Percentiles rank a stretch among this genome's conserved stretches.
Conservation (phyloP, 495 filamentous ascomycete species). For the Xylaria telfairii region DNA sequence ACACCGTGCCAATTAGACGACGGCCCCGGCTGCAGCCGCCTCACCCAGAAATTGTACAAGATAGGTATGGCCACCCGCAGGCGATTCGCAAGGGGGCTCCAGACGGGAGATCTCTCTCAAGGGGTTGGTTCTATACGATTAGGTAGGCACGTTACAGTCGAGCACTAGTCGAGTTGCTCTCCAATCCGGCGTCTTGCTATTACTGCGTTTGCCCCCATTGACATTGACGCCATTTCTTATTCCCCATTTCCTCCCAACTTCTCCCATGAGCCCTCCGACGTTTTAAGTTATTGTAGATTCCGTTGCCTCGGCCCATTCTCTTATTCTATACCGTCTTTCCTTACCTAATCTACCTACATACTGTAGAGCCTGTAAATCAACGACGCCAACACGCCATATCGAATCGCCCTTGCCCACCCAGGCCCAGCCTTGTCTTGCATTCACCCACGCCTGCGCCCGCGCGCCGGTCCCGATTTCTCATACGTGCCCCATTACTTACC, state of each 20-base stretch:
- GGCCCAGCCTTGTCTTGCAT: slow-evolving; percentile 8
- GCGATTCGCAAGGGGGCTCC: neutral
- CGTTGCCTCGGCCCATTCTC: neutral
- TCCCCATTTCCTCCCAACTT: neutral
- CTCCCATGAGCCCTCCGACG: neutral
- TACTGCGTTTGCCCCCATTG: slow-evolving; percentile 10
- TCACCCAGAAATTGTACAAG: neutral
- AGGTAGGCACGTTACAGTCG: no score
- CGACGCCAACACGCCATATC: neutral
- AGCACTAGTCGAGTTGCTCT: neutral
- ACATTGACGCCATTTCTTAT: neutral
- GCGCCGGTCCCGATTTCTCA: neutral
- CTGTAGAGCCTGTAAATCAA: neutral
- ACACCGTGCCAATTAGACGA: neutral
- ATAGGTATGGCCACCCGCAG: slow-evolving; percentile 8
- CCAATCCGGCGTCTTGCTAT: slow-evolving; percentile 5
- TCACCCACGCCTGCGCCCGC: neutral
- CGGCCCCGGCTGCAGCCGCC: slow-evolving; percentile 14
- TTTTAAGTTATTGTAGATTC: slow-evolving; percentile 15
- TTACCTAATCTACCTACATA: neutral
- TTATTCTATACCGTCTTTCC: neutral
- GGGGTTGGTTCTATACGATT: neutral
- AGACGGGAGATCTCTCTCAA: neutral
- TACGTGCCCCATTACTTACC: neutral
- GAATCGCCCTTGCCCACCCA: neutral